A percentile compares a stretch with the other conserved stretches of the same genome.
phyloP scores from a whole-genome alignment of 1,284 basidiomycete genomes.

The Cystobasidium slooffiae region DNA sequence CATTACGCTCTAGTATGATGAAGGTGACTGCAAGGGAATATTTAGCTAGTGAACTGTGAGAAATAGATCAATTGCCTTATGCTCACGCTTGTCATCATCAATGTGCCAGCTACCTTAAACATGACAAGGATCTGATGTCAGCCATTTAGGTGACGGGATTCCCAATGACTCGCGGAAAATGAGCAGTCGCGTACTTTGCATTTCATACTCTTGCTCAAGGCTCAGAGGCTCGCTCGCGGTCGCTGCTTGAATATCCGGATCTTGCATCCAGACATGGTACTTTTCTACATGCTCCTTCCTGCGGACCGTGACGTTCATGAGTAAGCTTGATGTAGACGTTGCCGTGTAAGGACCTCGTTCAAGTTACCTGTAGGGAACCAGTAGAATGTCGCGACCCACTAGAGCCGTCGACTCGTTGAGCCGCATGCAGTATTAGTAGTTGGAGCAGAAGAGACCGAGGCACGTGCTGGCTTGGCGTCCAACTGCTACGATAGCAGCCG shows the following conservation, averaged over 20 bases:
- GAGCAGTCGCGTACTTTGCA: slow-evolving; percentile 72
- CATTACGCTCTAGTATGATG: slow-evolving; percentile 71
- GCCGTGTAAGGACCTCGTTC: not conserved
- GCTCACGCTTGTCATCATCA: slow-evolving; percentile 68
- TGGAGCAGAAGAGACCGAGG: not conserved
- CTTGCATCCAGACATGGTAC: slow-evolving; percentile 91
- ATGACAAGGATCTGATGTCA: not conserved
- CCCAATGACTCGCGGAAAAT: not conserved
- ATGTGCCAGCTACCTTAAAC: slow-evolving; percentile 75
- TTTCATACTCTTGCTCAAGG: slow-evolving; percentile 83
- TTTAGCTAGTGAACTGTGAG: not conserved
- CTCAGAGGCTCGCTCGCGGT: slow-evolving; percentile 86
- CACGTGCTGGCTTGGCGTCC: not conserved
- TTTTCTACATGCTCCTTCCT: slow-evolving; percentile 47
- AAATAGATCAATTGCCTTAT: not conserved
- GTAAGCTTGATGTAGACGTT: not conserved
- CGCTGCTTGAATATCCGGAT: slow-evolving; percentile 70
- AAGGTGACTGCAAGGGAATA: slow-evolving; percentile 67
- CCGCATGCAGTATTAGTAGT: slow-evolving; percentile 60
- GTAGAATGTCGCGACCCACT: slow-evolving; percentile 66
- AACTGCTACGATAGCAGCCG: not conserved
- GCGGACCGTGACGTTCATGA: not conserved
- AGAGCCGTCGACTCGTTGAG: slow-evolving; percentile 68
- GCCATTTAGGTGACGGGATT: not conserved
- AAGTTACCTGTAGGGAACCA: slow-evolving; percentile 73